These are phyloP conservation scores for Psilocybe tampanensis DNA, from an alignment of 768 basidiomycete genomes.

Conservation along the genomic window DNA sequence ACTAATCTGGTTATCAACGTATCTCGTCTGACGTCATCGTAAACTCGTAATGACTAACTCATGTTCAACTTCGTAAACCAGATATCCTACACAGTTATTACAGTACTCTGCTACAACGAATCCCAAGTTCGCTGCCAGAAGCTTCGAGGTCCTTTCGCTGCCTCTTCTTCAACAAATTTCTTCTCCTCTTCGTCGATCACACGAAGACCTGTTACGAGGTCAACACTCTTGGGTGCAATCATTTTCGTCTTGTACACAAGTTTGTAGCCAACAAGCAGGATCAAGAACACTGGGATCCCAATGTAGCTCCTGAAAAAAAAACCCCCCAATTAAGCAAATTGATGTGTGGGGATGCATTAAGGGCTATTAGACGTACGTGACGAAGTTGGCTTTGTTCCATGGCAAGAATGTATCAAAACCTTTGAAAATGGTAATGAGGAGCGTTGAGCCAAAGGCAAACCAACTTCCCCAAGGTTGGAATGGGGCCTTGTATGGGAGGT, in stretches of 20 bases:
- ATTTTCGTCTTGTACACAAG: conserved; percentile 34
- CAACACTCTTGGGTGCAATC: conserved; percentile 51
- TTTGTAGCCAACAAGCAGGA: conserved; percentile 46
- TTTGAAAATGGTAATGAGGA: conserved; percentile 60
- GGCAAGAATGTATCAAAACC: conserved; percentile 53
- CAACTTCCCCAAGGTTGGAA: conserved; percentile 64
- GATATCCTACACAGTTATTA: neutral
- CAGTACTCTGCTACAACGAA: conserved; percentile 31
- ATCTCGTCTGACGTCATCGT: neutral
- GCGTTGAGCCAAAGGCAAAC: conserved; percentile 56
- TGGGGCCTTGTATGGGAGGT: conserved; percentile 56
- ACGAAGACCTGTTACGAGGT: conserved; percentile 59
- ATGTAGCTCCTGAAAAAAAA: conserved; percentile 43
- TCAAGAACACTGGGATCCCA: conserved; percentile 42
- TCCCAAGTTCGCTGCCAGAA: conserved; percentile 37
- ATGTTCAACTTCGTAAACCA: neutral
- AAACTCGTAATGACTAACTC: no score
- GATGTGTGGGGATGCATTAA: no score
- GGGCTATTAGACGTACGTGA: conserved; percentile 58
- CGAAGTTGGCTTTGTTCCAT: conserved; percentile 56
- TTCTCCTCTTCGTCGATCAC: conserved; percentile 69
- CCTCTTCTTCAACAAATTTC: conserved; percentile 46
- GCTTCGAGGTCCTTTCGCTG: conserved; percentile 37
- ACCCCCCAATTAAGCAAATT: no score
- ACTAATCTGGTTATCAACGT: neutral